Evolutionary conservation across 2,329 filamentous ascomycete species (phyloP), one percentile per base, ranked within the genome.

Genomic region (Xylariaceae sp.): DNA sequence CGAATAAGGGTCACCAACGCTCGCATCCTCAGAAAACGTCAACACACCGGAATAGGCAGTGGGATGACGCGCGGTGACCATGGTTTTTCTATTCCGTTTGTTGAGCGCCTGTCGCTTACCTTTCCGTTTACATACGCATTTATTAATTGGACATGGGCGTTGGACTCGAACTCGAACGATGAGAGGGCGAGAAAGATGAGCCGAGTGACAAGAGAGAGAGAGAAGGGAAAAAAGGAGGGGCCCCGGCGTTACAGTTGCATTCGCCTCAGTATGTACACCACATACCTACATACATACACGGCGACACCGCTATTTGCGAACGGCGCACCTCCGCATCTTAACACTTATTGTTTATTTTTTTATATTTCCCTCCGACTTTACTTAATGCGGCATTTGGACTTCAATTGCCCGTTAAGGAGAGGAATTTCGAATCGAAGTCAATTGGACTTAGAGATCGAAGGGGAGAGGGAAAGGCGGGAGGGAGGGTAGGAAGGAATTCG

Each of bases 131-230:
- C 60, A 58, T 62, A 60, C 57, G 62, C 60, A 60, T 64, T 64
- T 56, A 64, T 64, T 64, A 64, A 64, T 64, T 64, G 62, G 53
- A 64, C 62, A 64, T 64, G 56, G 55, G 54, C 54, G 44, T 58
- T 56, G 55, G 39, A 17, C 5, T 42, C 13, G 37, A 10, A 42
- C 23, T 30, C 23, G 23, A 30, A 30, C 23, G 23, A 30, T 30
- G 23, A 30, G 23, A 30, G 23, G 23, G 23, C 23, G 23, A 30
- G 23, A 30, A 30, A 30, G 23, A 30, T 30, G 23, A 30, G 23
- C 23, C 23, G 23, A 30, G 23, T 30, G 23, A 30, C 8, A 13
- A 39, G 37, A 39, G 37, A 39, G 37, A 39, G 37, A 42, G 37
- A 11, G 37, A 3, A 13, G 37, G 11, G 37, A 42, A 42, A 13